Conservation (phyloP, 441 rosid genomes). For the Manihot esculenta region DNA sequence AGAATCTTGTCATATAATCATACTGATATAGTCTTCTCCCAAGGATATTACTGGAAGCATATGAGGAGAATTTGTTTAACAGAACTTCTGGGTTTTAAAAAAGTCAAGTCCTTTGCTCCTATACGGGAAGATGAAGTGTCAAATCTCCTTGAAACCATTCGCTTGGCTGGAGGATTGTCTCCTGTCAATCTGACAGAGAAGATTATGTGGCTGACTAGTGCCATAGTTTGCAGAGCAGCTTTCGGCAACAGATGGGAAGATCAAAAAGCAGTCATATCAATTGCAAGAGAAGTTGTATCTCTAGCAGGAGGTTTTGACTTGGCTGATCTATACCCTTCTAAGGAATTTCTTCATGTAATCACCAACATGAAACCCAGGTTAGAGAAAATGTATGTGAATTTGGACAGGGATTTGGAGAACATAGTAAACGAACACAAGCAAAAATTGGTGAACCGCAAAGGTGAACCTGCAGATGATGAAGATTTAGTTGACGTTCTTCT, state of each 20-base stretch:
- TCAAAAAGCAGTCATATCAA: background rate
- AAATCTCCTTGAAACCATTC: conserved; percentile 6
- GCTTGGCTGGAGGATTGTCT: background rate
- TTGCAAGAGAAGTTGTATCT: background rate
- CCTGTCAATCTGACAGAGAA: conserved; percentile 11
- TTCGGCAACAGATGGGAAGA: conserved; percentile 19
- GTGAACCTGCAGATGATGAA: background rate
- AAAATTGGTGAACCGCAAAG: background rate
- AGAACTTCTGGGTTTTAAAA: conserved; percentile 18
- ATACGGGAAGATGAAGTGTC: conserved; percentile 25
- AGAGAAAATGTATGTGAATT: conserved; percentile 1
- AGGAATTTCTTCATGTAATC: conserved; percentile 2
- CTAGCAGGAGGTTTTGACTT: conserved; percentile 19
- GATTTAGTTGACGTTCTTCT: conserved; percentile 25
- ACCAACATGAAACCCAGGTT: conserved; percentile 13
- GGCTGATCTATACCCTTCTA: conserved; percentile 21
- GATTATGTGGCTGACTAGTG: conserved; percentile 15
- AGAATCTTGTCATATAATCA: conserved; percentile 5
- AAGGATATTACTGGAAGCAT: conserved; percentile 22
- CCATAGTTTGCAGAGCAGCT: conserved; percentile 1
- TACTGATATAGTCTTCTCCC: conserved; percentile 10
- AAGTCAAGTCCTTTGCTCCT: conserved; percentile 16
- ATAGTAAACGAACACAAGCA: background rate
- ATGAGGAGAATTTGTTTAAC: conserved; percentile 17
- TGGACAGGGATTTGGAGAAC: conserved; percentile 14